Evolutionary conservation across 805 yeast genomes (phyloP).

Genomic region (Metschnikowia orientalis): DNA sequence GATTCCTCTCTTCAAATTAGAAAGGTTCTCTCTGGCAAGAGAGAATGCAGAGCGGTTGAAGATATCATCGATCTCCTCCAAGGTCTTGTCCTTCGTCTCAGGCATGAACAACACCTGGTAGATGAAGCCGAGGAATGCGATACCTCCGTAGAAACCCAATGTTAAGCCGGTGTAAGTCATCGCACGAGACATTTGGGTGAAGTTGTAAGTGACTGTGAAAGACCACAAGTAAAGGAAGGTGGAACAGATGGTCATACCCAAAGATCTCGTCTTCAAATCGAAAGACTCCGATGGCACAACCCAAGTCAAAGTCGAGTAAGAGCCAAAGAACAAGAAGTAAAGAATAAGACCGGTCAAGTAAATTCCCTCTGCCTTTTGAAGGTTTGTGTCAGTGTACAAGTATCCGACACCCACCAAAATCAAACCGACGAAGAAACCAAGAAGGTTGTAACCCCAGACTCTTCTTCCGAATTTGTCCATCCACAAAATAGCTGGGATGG

Average conservation of each 20-base stretch:
- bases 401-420: conserved; percentile 58
- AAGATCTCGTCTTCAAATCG: conserved; percentile 53
- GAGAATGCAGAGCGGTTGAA: conserved; percentile 46
- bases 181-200: conserved; percentile 50
- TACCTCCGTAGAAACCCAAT: conserved; percentile 64
- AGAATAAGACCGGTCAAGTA: conserved; percentile 59
- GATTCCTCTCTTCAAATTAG: conserved; percentile 24
- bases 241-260: conserved; percentile 62
- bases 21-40: conserved; percentile 33
- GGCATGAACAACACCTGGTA: conserved; percentile 58
- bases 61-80: conserved; percentile 67
- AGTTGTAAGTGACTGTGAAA: conserved; percentile 62
- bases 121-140: conserved; percentile 53
- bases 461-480: conserved; percentile 58
- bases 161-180: conserved; percentile 61
- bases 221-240: conserved; percentile 56
- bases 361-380: conserved; percentile 51
- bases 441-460: conserved; percentile 54
- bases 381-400: conserved; percentile 36
- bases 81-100: conserved; percentile 66
- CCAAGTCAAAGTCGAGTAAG: conserved; percentile 65
- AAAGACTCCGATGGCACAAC: conserved; percentile 64
- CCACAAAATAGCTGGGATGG: conserved; percentile 59
- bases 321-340: conserved; percentile 63
- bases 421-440: conserved; percentile 58